Percentiles rank a stretch among this genome's conserved stretches.
phyloP scores from a whole-genome alignment of 139 green algal species.

The Chlamydomonas sp. region DNA sequence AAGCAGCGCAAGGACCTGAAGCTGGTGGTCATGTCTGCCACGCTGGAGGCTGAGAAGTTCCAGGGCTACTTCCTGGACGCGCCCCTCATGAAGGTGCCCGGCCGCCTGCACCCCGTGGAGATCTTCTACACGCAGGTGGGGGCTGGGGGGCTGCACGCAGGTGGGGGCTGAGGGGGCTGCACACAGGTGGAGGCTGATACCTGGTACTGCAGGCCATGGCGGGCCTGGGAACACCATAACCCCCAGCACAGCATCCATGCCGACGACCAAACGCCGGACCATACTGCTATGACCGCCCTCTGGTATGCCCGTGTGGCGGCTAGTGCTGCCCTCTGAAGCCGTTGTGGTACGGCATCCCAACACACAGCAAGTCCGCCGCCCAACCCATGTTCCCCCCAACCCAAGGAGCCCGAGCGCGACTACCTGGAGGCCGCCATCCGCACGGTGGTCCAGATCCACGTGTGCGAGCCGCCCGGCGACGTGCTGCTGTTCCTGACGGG shows the following conservation, averaged over 20 bases:
- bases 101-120: constrained; percentile 96
- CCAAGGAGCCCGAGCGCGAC: constrained; percentile 95
- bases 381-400: neutral
- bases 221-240: no score
- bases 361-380: no score
- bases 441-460: constrained; percentile 97
- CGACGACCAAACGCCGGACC: no score
- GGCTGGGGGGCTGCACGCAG: neutral
- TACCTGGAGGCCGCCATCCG: constrained; percentile 98
- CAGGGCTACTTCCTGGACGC: constrained; percentile 97
- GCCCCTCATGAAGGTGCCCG: constrained; percentile 98
- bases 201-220: no score
- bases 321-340: no score
- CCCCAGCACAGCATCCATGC: no score
- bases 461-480: constrained; percentile 89
- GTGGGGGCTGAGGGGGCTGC: neutral
- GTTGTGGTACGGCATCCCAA: no score
- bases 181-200: no score
- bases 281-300: no score
- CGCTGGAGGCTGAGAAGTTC: constrained; percentile 99
- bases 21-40: constrained; percentile 99
- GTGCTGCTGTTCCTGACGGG: constrained; percentile 99
- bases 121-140: constrained; percentile 98
- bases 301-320: no score
- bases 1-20: constrained; percentile 93